Conservation (phyloP, 306 rosid genomes). For the Quercus robur region DNA sequence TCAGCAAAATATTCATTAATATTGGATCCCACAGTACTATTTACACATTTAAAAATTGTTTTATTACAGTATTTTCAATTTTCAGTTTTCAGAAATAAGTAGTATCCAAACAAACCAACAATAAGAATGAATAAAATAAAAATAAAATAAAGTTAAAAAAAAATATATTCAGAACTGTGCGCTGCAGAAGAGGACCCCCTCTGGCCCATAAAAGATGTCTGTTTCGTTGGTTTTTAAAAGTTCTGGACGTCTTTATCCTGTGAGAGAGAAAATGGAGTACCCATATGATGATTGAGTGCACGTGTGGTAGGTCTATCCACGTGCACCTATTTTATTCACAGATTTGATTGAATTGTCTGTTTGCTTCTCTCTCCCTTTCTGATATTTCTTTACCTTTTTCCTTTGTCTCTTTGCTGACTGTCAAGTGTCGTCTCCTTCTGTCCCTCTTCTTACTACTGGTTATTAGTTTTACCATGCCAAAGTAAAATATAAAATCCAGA, state of each 20-base stretch:
- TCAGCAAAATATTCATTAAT: too few relatives aligned
- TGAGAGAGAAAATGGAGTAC: neutral
- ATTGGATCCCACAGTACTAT: too few relatives aligned
- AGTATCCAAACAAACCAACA: neutral
- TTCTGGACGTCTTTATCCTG: conserved; percentile 39
- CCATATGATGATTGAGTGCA: conserved; percentile 68
- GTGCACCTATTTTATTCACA: conserved; percentile 71
- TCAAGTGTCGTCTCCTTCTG: neutral
- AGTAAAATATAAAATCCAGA: neutral
- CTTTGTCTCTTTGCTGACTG: neutral
- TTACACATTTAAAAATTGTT: too few relatives aligned
- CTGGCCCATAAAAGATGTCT: conserved; percentile 5
- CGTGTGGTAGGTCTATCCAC: conserved; percentile 97
- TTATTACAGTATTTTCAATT: too few relatives aligned
- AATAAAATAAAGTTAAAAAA: too few relatives aligned
- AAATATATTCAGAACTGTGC: conserved; percentile 13
- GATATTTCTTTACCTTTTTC: conserved; percentile 1
- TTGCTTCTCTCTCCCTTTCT: conserved; percentile 6
- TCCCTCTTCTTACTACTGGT: neutral
- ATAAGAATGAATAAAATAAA: conserved; percentile 10
- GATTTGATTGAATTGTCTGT: conserved; percentile 48
- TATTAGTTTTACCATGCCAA: neutral
- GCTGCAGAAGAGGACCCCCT: conserved; percentile 11
- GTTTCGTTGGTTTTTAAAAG: conserved; percentile 21
- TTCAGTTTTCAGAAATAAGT: neutral